Evolutionary conservation across 805 yeast species (phyloP), one percentile per base, ranked within the genome.

Genomic region (Kluyveromyces lactis): DNA sequence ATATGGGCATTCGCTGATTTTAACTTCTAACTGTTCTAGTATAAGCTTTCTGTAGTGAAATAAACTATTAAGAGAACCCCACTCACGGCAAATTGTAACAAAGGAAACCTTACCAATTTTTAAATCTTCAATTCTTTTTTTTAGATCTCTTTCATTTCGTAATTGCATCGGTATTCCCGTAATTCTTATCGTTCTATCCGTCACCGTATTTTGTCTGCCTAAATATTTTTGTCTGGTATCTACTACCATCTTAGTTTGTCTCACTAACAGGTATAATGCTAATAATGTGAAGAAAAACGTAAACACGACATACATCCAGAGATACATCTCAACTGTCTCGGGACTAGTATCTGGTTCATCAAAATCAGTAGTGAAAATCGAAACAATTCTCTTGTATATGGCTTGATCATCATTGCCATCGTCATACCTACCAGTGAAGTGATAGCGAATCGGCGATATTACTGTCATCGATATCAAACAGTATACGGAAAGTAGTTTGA

Each of bases 101-200:
- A 81, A 72, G 18, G 79, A 73, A 2, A 90, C 95, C 42, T 75
- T 79, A 2, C 95, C 96, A 26, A 89, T 80, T 21, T 81, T 80
- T 27, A 90, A 65, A 8, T 73, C 71, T 50, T 86, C 92, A 18
- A 90, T 79, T 52, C 86, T 92, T 27, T 77, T 71, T 41, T 75
- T 79, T 48, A 90, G 62, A 11, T 75, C 77, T n/a, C 70, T 69
- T 48, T 79, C 87, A 41, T 77, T 79, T 38, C 97, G 69, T 31
- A 89, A 63, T 33, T 79, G 78, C 0, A 84, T 80, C 0, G 97
- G 97, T 4, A 90, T 86, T 0, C 97, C 97, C 27, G 90, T 78
- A 11, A 90, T 58, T 42, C 90, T 67, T 30, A 92, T 80, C 1
- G 97, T 92, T 56, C 95, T 71, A 66, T 90, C 97, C 0, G 97